A percentile compares a stretch with the other conserved stretches of the same genome.
These are phyloP conservation scores for Zymoseptoria ardabiliae DNA, from an alignment of 2,329 filamentous ascomycete species.

Conservation along the genomic window DNA sequence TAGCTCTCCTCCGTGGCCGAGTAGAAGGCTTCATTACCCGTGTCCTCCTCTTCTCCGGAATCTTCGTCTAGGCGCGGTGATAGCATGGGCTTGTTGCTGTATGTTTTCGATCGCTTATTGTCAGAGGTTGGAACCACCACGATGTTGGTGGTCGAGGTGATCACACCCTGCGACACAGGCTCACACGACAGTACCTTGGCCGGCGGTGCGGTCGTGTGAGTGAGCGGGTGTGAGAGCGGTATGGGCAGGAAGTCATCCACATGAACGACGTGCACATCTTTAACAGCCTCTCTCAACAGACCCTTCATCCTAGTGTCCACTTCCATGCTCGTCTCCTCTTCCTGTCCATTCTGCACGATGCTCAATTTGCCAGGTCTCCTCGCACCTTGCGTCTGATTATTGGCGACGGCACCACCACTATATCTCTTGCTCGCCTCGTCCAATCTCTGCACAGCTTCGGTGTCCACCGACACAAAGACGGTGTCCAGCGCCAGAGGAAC, in stretches of 20 bases:
- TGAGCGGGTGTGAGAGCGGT: conserved; percentile 74
- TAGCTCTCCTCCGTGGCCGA: conserved; percentile 73
- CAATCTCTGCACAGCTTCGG: conserved; percentile 67
- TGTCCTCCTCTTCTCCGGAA: conserved; percentile 48
- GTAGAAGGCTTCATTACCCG: conserved; percentile 83
- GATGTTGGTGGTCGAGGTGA: conserved; percentile 73
- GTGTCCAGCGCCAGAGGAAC: conserved; percentile 73
- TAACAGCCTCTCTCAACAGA: conserved; percentile 63
- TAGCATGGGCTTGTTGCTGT: conserved; percentile 20
- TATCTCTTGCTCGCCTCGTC: conserved; percentile 80
- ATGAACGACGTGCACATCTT: conserved; percentile 69
- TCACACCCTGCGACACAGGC: conserved; percentile 79
- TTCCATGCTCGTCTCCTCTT: conserved; percentile 8
- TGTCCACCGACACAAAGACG: conserved; percentile 79
- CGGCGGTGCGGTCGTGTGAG: conserved; percentile 73
- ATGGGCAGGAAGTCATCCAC: conserved; percentile 76
- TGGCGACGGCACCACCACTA: conserved; percentile 51
- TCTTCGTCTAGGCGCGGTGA: conserved; percentile 29
- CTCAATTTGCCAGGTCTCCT: conserved; percentile 19
- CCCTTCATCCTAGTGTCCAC: conserved; percentile 19
- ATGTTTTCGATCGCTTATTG: conserved; percentile 42
- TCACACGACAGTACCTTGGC: conserved; percentile 90
- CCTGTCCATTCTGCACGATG: conserved; percentile 9
- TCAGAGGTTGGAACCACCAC: conserved; percentile 61
- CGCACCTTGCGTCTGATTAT: conserved; percentile 12